Percentiles rank a stretch among this genome's conserved stretches.
Conservation (phyloP, 2,329 filamentous ascomycete species). For the Rutstroemia sp. region DNA sequence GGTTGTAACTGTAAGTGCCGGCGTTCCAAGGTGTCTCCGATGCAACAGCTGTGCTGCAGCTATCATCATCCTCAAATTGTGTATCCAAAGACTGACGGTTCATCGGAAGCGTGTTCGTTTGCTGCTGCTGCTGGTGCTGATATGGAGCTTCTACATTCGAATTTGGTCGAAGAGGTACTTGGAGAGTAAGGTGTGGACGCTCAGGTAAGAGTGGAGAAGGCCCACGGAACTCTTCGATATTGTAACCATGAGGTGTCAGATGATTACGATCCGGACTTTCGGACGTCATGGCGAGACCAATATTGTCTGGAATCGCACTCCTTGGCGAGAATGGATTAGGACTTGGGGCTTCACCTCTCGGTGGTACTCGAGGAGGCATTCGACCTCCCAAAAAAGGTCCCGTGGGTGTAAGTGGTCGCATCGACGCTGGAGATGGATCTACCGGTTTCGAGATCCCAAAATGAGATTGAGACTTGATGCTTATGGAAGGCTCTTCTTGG, state of each 20-base stretch:
- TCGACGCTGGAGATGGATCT: not conserved
- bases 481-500: slow-evolving; percentile 22
- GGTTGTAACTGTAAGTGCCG: not conserved
- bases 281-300: slow-evolving; percentile 26
- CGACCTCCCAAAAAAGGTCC: slow-evolving; percentile 14
- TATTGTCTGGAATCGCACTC: slow-evolving; percentile 23
- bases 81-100: slow-evolving; percentile 25
- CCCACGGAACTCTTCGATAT: slow-evolving; percentile 16
- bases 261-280: slow-evolving; percentile 1
- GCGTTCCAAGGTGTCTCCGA: slow-evolving; percentile 9
- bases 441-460: slow-evolving; percentile 3
- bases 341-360: slow-evolving; percentile 7
- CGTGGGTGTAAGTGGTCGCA: slow-evolving; percentile 19
- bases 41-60: slow-evolving; percentile 5
- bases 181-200: slow-evolving; percentile 24
- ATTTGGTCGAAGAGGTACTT: slow-evolving; percentile 15
- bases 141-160: slow-evolving; percentile 5
- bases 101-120: slow-evolving; percentile 1
- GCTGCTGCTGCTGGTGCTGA: slow-evolving; percentile 4
- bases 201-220: slow-evolving; percentile 27
- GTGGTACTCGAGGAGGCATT: slow-evolving; percentile 22
- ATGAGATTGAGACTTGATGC: slow-evolving; percentile 14
- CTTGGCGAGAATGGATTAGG: slow-evolving; percentile 28
- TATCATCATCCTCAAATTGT: slow-evolving; percentile 28
- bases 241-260: slow-evolving; percentile 1